These are phyloP conservation scores for Cadophora gregata DNA, from an alignment of 2,329 filamentous ascomycete genomes.

Conservation along the genomic window DNA sequence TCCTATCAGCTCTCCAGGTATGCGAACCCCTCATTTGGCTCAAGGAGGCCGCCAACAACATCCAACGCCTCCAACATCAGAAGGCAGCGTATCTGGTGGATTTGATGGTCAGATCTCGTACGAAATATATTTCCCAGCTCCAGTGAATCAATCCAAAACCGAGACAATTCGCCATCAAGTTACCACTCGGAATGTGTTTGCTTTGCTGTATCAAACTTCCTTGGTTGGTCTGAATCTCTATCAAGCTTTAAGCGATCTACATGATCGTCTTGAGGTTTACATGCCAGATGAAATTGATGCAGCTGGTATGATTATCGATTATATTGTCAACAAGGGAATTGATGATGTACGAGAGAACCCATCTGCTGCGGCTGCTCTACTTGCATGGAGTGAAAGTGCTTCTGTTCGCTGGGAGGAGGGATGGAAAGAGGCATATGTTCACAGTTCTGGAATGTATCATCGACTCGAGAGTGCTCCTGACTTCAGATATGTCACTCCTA, in stretches of 20 bases:
- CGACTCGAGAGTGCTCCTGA: slow-evolving; percentile 58
- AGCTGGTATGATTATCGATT: slow-evolving; percentile 64
- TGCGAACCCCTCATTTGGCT: slow-evolving; percentile 31
- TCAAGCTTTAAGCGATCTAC: slow-evolving; percentile 61
- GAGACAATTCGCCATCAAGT: slow-evolving; percentile 64
- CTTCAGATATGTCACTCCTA: slow-evolving; percentile 63
- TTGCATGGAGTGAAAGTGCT: slow-evolving; percentile 70
- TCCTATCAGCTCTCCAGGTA: slow-evolving; percentile 45
- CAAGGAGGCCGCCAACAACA: slow-evolving; percentile 26
- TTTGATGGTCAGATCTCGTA: slow-evolving; percentile 62
- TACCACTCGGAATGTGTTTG: slow-evolving; percentile 63
- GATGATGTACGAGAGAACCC: slow-evolving; percentile 69
- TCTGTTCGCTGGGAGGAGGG: slow-evolving; percentile 67
- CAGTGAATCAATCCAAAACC: slow-evolving; percentile 52
- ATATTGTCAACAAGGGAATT: slow-evolving; percentile 62
- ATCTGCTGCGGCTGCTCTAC: slow-evolving; percentile 62
- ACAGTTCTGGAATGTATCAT: slow-evolving; percentile 68
- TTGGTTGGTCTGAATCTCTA: slow-evolving; percentile 68
- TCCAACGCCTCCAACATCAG: slow-evolving; percentile 47
- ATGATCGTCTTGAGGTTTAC: slow-evolving; percentile 63
- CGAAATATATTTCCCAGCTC: slow-evolving; percentile 68
- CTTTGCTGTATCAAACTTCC: slow-evolving; percentile 66
- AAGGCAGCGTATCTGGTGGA: slow-evolving; percentile 22
- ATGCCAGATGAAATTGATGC: slow-evolving; percentile 62
- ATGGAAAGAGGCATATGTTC: slow-evolving; percentile 71